Evolutionary conservation across 805 yeast species (phyloP), one percentile per base, ranked within the genome.

Genomic region (Spathaspora hagerdaliae): DNA sequence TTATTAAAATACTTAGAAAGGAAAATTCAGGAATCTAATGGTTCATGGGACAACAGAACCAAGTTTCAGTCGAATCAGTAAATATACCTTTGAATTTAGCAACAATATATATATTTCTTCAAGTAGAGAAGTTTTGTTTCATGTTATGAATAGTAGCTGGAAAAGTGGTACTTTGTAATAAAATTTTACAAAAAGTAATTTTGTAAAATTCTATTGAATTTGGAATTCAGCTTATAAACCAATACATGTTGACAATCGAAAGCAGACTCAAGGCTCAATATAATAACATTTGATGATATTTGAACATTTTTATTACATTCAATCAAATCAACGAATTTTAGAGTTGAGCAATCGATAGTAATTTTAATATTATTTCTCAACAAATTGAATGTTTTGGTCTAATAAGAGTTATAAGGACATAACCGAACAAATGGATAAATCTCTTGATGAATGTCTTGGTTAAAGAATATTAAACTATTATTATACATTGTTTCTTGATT

Each of bases 321-420:
- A 13, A 71, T 46, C n/a, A 49, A 52, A n/a, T 51, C 45, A 27
- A 71, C 53, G 43, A 71, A 71, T 14, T 43, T 50, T 38, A 49
- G 47, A 1, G 74, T 68, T 13, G 63, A 51, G 46, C 75, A 71
- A 52, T 71, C 71, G 40, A 71, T 63, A 31, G 71, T 57, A 11
- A 71, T 64, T 51, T 71, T 67, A 39, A 67, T 61, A 41, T 67
- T 65, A 39, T 51, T 49, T 27, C 47, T 37, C 12, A 48, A 46
- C 26, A 65, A 44, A 43, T 57, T n/a, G n/a, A n/a, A n/a, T 54
- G 7, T 47, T 40, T 40, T 55, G 45, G 12, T 39, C 36, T n/a
- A 52, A 41, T 6, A 29, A 12, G 50, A 36, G 24, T 36, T 14
- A 46, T 56, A 59, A 4, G 59, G 49, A 9, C 66, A 67, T 33